Evolutionary conservation across 2,329 filamentous ascomycete species (phyloP), one percentile per base, ranked within the genome.

Genomic region (Penicillium sp.): DNA sequence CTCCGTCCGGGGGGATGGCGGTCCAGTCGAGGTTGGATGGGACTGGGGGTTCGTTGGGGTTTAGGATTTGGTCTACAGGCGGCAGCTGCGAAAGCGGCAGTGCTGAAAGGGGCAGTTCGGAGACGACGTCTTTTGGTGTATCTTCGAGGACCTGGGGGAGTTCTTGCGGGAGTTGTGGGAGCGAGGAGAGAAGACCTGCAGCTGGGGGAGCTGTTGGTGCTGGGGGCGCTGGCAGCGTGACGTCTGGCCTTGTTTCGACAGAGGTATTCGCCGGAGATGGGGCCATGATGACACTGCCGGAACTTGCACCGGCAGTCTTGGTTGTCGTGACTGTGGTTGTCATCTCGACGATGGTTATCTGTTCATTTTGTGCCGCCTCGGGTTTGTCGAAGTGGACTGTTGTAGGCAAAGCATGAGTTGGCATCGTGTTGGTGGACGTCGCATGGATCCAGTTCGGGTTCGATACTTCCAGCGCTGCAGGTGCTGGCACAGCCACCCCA

Each of bases 381-480:
- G 45, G 1, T 8, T 55, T 14, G 1, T 20, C n/a, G 7, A 35
- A 5, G 15, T 47, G 15, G 2, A 6, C 2, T 3, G 22, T 5
- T 12, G 42, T 41, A 7, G 39, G 15, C 39, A 45, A 6, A 6
- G 41, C 10, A 7, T 47, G 38, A 15, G 20, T 56, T 4, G 14
- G 38, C 20, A 34, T 17, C 7, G 34, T 86, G 97, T 25, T 25
- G 12, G 22, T 38, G 3, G 35, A 14, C n/a, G 14, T 14, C 15
- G 38, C 17, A 5, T 42, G 39, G 8, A 22, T 37, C 28, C 5
- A 37, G 20, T 50, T n/a, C 2, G 17, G 86, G 97, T 25, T 90
- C 97, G 69, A 96, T 92, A 75, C 93, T 92, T 3, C 83, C 97
- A 67, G 93, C 92, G 0, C 96, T 94, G 71, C 93, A 96, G 74